Conservation (phyloP, 805 yeast species). For the Hagleromyces aurorensis region DNA sequence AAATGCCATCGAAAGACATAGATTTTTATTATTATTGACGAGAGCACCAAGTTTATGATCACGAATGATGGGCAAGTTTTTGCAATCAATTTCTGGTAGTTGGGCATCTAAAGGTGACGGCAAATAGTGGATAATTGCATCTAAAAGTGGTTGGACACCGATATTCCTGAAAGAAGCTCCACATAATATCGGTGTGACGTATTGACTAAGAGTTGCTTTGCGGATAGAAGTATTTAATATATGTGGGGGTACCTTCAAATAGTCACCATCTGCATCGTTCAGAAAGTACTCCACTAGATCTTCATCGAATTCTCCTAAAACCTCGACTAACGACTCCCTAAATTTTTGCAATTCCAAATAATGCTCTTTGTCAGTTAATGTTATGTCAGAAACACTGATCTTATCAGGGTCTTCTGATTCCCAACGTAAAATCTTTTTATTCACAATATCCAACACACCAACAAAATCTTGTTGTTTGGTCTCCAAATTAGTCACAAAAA, state of each 20-base stretch:
- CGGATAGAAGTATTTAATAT: constrained; percentile 55
- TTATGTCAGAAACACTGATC: constrained; percentile 47
- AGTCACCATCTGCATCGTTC: constrained; percentile 57
- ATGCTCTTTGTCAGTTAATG: constrained; percentile 31
- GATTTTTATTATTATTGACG: constrained; percentile 47
- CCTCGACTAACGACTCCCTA: constrained; percentile 74
- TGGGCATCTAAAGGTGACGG: constrained; percentile 72
- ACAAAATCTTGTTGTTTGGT: constrained; percentile 31
- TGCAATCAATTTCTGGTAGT: constrained; percentile 39
- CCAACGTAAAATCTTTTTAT: constrained; percentile 47
- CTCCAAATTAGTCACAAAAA: constrained; percentile 40
- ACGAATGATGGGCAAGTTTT: constrained; percentile 30
- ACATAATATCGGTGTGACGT: constrained; percentile 73
- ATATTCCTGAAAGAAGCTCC: constrained; percentile 90
- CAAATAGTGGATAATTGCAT: constrained; percentile 66
- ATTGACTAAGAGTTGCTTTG: constrained; percentile 48
- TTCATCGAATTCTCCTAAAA: constrained; percentile 79
- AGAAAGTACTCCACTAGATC: constrained; percentile 66
- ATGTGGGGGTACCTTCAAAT: constrained; percentile 50
- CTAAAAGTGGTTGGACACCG: constrained; percentile 91
- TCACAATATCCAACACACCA: constrained; percentile 54
- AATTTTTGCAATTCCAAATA: constrained; percentile 45
- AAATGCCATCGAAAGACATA: constrained; percentile 79
- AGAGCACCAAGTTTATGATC: constrained; percentile 41
- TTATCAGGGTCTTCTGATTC: constrained; percentile 22